Conservation (phyloP, 495 filamentous ascomycete species). For the Diplogelasinospora grovesii region DNA sequence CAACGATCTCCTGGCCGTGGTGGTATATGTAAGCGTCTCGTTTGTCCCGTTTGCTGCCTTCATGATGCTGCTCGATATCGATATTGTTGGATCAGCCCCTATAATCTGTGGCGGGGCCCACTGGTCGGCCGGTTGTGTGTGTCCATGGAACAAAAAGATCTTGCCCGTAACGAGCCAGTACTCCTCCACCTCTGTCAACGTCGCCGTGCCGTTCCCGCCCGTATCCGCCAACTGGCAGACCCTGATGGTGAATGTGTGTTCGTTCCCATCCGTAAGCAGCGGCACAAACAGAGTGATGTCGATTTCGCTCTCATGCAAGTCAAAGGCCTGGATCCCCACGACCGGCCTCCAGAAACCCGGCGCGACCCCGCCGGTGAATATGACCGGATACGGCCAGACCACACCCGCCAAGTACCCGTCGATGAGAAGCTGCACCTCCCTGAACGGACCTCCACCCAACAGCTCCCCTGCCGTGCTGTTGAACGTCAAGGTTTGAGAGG, state of each 20-base stretch:
- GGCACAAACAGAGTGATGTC: constrained; percentile 77
- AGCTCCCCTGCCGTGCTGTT: constrained; percentile 46
- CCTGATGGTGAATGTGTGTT: constrained; percentile 66
- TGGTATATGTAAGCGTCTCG: constrained; percentile 53
- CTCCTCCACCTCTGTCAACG: constrained; percentile 55
- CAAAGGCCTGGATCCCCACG: constrained; percentile 79
- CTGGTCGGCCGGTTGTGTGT: constrained; percentile 38
- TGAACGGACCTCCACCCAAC: constrained; percentile 65
- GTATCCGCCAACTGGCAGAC: constrained; percentile 55
- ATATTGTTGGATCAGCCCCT: constrained; percentile 21
- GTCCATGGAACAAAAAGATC: constrained; percentile 66
- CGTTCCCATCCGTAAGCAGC: constrained; percentile 53
- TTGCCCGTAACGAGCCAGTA: constrained; percentile 80
- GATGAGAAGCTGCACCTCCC: constrained; percentile 70
- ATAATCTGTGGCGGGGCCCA: constrained; percentile 37
- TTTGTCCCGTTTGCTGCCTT: constrained; percentile 49
- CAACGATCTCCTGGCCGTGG: constrained; percentile 52
- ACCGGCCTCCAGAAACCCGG: constrained; percentile 74
- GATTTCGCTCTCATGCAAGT: constrained; percentile 73
- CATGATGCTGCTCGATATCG: constrained; percentile 29
- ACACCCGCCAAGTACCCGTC: constrained; percentile 68
- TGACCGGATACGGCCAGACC: constrained; percentile 70
- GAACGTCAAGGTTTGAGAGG: constrained; percentile 57
- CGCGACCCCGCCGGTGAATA: constrained; percentile 75
- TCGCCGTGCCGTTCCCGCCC: no score